phyloP scores from a whole-genome alignment of 2,329 filamentous ascomycete genomes.

The Monilinia fructigena region DNA sequence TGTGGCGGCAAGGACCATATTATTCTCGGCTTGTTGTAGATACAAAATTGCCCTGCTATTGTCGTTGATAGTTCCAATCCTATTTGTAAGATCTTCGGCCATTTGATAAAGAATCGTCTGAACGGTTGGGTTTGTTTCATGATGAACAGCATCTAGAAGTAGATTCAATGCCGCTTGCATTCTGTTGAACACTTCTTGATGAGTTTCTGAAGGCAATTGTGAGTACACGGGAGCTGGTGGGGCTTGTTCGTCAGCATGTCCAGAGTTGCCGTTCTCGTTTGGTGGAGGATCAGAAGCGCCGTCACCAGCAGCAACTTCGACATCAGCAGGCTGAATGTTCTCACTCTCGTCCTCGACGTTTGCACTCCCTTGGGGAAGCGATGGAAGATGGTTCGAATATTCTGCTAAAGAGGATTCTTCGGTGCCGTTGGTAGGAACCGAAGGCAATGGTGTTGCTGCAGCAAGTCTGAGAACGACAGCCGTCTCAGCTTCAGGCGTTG shows the following conservation, averaged over 20 bases:
- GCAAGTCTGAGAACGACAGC: not conserved
- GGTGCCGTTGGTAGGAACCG: not conserved
- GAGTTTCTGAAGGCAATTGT: not conserved
- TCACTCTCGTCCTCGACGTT: not conserved
- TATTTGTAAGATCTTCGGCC: too few relatives aligned
- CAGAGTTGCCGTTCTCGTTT: not conserved
- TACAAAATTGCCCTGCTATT: too few relatives aligned
- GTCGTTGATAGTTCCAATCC: too few relatives aligned
- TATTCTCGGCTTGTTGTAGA: too few relatives aligned
- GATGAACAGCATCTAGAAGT: not conserved
- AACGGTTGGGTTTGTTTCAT: too few relatives aligned
- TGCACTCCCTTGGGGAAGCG: too few relatives aligned
- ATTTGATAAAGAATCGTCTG: too few relatives aligned
- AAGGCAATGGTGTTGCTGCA: not conserved
- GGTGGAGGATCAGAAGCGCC: constrained; percentile 3
- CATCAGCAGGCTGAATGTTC: not conserved
- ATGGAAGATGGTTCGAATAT: not conserved
- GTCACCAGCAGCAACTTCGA: constrained; percentile 1
- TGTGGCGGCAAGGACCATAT: too few relatives aligned
- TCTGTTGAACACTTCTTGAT: not conserved
- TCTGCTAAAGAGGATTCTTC: too few relatives aligned
- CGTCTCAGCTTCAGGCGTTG: not conserved
- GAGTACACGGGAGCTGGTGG: not conserved
- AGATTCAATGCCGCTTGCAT: not conserved
- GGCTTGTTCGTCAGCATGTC: not conserved